Conservation (phyloP, 768 basidiomycete genomes). For the Thelephora ganbajun region DNA sequence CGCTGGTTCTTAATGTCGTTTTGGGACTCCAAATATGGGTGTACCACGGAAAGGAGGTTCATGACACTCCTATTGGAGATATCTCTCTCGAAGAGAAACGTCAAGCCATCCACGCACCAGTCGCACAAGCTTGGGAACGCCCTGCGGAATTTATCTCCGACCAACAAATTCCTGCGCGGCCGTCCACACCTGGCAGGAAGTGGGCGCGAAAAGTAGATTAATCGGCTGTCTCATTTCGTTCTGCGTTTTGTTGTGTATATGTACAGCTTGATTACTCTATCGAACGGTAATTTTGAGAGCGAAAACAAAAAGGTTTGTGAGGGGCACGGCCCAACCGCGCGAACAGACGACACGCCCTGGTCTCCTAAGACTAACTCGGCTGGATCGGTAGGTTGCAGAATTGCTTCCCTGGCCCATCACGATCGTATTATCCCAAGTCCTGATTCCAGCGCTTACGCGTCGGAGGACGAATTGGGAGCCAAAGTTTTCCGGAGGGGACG, state of each 20-base stretch:
- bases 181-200: conserved; percentile 35
- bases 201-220: conserved; percentile 69
- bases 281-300: not conserved
- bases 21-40: conserved; percentile 73
- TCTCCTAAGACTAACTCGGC: conserved; percentile 93
- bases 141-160: conserved; percentile 31
- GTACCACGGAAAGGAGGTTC: conserved; percentile 58
- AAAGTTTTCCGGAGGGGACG: conserved; percentile 92
- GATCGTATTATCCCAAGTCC: conserved; percentile 75
- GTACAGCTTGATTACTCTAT: no score
- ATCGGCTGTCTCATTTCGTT: not conserved
- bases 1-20: conserved; percentile 71
- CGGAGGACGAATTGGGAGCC: conserved; percentile 62
- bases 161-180: conserved; percentile 29
- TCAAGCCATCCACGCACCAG: conserved; percentile 4
- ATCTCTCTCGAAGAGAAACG: conserved; percentile 13
- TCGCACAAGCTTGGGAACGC: conserved; percentile 6
- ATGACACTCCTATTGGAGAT: conserved; percentile 13
- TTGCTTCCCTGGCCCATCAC: conserved; percentile 85
- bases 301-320: conserved; percentile 58
- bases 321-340: conserved; percentile 62
- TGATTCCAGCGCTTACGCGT: conserved; percentile 40
- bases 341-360: conserved; percentile 72
- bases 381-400: conserved; percentile 78
- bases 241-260: not conserved